These are phyloP conservation scores for Epichloe uncinata DNA, from an alignment of 2,329 filamentous ascomycete species.

Conservation along the genomic window DNA sequence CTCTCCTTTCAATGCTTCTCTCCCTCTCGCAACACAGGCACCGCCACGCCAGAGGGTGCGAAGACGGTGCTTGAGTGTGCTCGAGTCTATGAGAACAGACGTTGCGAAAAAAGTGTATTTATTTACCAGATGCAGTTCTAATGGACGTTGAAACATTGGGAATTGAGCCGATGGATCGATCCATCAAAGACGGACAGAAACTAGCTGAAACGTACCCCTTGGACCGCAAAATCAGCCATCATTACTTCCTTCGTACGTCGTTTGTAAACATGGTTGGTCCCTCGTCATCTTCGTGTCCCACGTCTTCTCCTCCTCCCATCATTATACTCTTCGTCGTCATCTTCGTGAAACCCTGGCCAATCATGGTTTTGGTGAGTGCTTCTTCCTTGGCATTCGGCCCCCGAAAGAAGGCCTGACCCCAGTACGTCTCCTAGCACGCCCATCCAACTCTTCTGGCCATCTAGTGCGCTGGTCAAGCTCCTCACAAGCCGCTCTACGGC, in stretches of 20 bases:
- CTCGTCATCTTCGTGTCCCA: neutral
- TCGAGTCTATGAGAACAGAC: too few relatives aligned
- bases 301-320: neutral
- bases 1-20: too few relatives aligned
- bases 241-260: too few relatives aligned
- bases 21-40: neutral
- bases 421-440: slow-evolving; percentile 18
- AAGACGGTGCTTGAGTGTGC: too few relatives aligned
- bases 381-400: slow-evolving; percentile 4
- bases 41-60: neutral
- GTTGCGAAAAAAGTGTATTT: too few relatives aligned
- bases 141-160: too few relatives aligned
- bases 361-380: neutral
- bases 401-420: slow-evolving; percentile 10
- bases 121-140: too few relatives aligned
- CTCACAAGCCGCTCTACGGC: slow-evolving; percentile 23
- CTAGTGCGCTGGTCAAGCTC: slow-evolving; percentile 16
- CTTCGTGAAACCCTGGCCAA: slow-evolving; percentile 6
- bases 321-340: slow-evolving; percentile 9
- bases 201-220: too few relatives aligned
- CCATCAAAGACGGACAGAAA: too few relatives aligned
- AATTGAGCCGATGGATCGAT: too few relatives aligned
- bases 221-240: too few relatives aligned
- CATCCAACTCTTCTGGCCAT: slow-evolving; percentile 19
- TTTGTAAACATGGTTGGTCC: too few relatives aligned